phyloP scores from a whole-genome alignment of 1,284 basidiomycete species.

The Cryptococcus depauperatus region DNA sequence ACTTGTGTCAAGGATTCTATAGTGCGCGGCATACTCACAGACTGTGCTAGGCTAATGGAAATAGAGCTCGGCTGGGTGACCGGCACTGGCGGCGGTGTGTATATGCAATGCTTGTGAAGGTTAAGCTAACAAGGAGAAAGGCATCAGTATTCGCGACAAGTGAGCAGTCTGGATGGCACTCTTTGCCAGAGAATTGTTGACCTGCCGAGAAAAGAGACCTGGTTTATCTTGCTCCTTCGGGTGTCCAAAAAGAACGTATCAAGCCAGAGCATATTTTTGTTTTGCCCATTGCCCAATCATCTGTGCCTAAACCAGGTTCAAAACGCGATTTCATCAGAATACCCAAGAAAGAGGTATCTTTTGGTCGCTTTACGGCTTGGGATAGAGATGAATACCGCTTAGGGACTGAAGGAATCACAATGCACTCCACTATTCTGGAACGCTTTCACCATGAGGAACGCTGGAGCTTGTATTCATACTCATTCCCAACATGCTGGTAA shows the following conservation, averaged over 20 bases:
- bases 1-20: conserved; percentile 55
- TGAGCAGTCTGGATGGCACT: conserved; percentile 37
- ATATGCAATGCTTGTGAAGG: background rate
- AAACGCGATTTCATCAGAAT: conserved; percentile 66
- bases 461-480: conserved; percentile 77
- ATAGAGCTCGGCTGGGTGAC: conserved; percentile 58
- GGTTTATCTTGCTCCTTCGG: conserved; percentile 67
- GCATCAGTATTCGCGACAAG: conserved; percentile 64
- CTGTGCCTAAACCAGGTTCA: conserved; percentile 53
- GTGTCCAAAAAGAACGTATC: conserved; percentile 81
- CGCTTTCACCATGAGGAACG: conserved; percentile 66
- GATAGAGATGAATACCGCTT: background rate
- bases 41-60: background rate
- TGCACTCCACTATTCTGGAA: conserved; percentile 89
- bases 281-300: conserved; percentile 62
- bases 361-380: background rate
- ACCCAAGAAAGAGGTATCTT: conserved; percentile 51
- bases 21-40: conserved; percentile 22
- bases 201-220: conserved; percentile 51
- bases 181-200: background rate
- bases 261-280: conserved; percentile 71
- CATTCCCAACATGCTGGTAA: conserved; percentile 66
- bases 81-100: conserved; percentile 49
- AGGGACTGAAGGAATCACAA: conserved; percentile 62
- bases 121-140: conserved; percentile 18